Evolutionary conservation across 768 basidiomycete species (phyloP).

Genomic region (Leccinum arenicola): DNA sequence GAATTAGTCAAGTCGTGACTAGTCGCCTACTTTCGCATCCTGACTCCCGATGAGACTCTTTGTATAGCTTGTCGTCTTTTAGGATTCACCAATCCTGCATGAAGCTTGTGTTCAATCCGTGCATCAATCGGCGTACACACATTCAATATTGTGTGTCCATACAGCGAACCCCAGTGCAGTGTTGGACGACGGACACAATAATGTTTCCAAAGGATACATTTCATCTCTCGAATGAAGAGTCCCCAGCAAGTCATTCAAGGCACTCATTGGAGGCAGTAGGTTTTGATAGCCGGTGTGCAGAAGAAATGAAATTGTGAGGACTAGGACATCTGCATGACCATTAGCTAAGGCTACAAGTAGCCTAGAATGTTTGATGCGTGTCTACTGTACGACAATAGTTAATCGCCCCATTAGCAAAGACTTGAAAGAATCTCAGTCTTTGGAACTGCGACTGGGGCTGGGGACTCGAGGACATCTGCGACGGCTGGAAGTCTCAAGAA

Average conservation of each 20-base stretch:
- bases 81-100: neutral
- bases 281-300: too few relatives aligned
- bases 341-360: too few relatives aligned
- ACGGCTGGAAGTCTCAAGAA: conserved; percentile 15
- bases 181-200: too few relatives aligned
- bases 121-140: neutral
- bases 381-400: neutral
- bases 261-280: too few relatives aligned
- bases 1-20: conserved; percentile 78
- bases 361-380: too few relatives aligned
- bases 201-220: too few relatives aligned
- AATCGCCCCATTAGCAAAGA: neutral
- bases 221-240: too few relatives aligned
- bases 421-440: neutral
- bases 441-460: conserved; percentile 8
- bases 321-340: too few relatives aligned
- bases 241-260: too few relatives aligned
- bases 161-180: too few relatives aligned
- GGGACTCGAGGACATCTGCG: conserved; percentile 18
- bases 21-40: conserved; percentile 23
- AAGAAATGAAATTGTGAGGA: too few relatives aligned
- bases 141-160: too few relatives aligned
- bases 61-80: conserved; percentile 35
- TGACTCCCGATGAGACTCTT: conserved; percentile 28
- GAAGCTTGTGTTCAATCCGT: neutral